A percentile compares a stretch with the other conserved stretches of the same genome.
phyloP scores from a whole-genome alignment of 2,329 filamentous ascomycete species.

The Basipetospora chlamydospora region DNA sequence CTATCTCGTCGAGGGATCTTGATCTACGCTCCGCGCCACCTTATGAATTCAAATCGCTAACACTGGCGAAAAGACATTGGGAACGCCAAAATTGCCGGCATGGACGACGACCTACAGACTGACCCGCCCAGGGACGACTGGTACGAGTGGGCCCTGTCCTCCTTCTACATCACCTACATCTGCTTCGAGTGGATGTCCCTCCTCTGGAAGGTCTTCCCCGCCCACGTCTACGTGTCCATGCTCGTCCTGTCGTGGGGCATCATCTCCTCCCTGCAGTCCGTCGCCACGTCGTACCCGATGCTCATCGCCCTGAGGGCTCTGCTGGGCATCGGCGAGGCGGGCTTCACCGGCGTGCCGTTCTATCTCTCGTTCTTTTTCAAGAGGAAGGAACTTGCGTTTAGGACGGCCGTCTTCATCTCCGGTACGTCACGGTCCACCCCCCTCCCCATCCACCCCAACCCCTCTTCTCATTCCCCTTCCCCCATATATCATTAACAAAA shows the following conservation, averaged over 20 bases:
- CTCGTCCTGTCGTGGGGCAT: constrained; percentile 70
- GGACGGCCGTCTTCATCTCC: constrained; percentile 76
- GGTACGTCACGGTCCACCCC: constrained; percentile 23
- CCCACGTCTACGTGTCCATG: constrained; percentile 41
- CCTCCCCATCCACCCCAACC: constrained; percentile 1
- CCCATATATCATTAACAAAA: too few relatives aligned
- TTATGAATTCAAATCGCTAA: too few relatives aligned
- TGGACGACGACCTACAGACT: constrained; percentile 45
- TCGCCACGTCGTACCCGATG: constrained; percentile 47
- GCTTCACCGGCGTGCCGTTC: constrained; percentile 48
- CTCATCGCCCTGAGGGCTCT: constrained; percentile 40
- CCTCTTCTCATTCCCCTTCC: constrained; percentile 3
- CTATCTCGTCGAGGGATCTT: not conserved
- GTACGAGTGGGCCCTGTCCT: constrained; percentile 46
- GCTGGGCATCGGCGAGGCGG: constrained; percentile 50
- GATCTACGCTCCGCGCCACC: not conserved
- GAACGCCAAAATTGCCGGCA: constrained; percentile 48
- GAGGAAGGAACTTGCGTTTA: constrained; percentile 61
- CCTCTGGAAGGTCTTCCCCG: constrained; percentile 44
- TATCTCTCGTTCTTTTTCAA: constrained; percentile 53
- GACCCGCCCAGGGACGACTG: constrained; percentile 26
- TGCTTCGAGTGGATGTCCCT: constrained; percentile 51
- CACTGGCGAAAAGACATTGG: constrained; percentile 35
- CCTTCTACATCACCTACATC: constrained; percentile 51
- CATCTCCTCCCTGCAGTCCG: constrained; percentile 57